These are phyloP conservation scores for Pseudopithomyces maydicus DNA, from an alignment of 2,329 filamentous ascomycete genomes.

Conservation along the genomic window DNA sequence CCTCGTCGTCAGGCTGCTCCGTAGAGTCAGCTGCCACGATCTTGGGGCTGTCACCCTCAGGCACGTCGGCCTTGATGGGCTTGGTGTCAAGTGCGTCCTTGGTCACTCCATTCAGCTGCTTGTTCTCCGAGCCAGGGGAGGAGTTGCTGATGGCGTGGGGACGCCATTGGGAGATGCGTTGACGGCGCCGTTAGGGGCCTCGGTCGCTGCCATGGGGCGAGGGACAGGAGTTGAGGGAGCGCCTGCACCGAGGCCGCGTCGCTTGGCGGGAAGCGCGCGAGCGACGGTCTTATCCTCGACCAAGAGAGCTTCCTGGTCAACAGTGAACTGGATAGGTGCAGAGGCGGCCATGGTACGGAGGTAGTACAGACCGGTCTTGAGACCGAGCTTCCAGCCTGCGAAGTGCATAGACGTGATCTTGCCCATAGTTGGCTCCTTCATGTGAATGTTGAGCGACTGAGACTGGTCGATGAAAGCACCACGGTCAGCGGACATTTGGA, in stretches of 20 bases:
- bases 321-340: conserved; percentile 97
- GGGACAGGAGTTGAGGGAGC: conserved; percentile 65
- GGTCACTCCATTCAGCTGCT: conserved; percentile 49
- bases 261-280: conserved; percentile 68
- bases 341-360: conserved; percentile 96
- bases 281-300: conserved; percentile 81
- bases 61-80: conserved; percentile 76
- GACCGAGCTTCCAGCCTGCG: conserved; percentile 95
- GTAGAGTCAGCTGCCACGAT: conserved; percentile 73
- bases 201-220: conserved; percentile 68
- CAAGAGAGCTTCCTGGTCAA: conserved; percentile 94
- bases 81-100: conserved; percentile 66
- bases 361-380: conserved; percentile 99
- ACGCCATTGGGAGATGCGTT: conserved; percentile 61
- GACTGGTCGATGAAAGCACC: conserved; percentile 99
- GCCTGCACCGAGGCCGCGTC: conserved; percentile 55
- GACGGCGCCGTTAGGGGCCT: conserved; percentile 51
- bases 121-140: conserved; percentile 60
- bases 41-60: conserved; percentile 80
- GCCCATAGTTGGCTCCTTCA: conserved; percentile 99
- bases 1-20: conserved; percentile 64
- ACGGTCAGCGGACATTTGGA: conserved; percentile 98
- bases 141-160: conserved; percentile 71
- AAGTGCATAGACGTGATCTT: conserved; percentile 99
- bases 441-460: conserved; percentile 98